phyloP scores from a whole-genome alignment of 768 basidiomycete genomes.

The Termitomyces sp. region DNA sequence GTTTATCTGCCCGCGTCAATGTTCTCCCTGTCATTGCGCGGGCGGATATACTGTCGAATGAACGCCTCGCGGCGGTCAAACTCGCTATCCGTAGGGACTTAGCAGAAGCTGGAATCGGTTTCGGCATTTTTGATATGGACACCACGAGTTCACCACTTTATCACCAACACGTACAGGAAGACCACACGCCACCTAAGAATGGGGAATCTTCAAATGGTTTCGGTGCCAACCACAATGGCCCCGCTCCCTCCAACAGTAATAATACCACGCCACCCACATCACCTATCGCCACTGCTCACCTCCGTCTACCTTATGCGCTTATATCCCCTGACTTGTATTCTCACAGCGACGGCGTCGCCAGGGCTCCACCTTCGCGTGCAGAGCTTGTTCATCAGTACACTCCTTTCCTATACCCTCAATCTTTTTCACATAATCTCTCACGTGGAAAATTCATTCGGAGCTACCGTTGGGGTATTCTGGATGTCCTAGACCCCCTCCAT shows the following conservation, averaged over 20 bases:
- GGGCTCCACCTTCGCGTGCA: conserved; percentile 53
- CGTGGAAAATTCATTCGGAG: conserved; percentile 63
- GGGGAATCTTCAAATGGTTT: conserved; percentile 52
- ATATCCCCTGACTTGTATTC: conserved; percentile 81
- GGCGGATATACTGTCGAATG: conserved; percentile 77
- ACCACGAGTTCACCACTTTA: conserved; percentile 28
- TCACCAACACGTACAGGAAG: conserved; percentile 38
- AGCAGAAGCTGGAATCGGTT: conserved; percentile 80
- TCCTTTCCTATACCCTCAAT: conserved; percentile 40
- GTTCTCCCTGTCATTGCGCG: conserved; percentile 83
- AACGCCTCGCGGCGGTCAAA: conserved; percentile 75
- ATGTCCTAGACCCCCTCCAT: conserved; percentile 73
- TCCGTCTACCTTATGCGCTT: conserved; percentile 78
- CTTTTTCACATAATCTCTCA: conserved; percentile 37
- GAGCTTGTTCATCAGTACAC: conserved; percentile 73
- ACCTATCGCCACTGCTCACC: conserved; percentile 51
- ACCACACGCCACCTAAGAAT: conserved; percentile 38
- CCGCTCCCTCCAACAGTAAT: conserved; percentile 39
- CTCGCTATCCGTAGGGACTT: conserved; percentile 75
- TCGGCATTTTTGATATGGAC: conserved; percentile 85
- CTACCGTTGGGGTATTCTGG: conserved; percentile 83
- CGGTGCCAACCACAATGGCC: conserved; percentile 42
- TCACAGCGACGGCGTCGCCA: conserved; percentile 73
- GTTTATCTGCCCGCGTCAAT: conserved; percentile 77
- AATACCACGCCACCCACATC: conserved; percentile 62